Percentiles rank a stretch among this genome's conserved stretches.
Conservation (phyloP, 306 rosid species). For the Vigna unguiculata region DNA sequence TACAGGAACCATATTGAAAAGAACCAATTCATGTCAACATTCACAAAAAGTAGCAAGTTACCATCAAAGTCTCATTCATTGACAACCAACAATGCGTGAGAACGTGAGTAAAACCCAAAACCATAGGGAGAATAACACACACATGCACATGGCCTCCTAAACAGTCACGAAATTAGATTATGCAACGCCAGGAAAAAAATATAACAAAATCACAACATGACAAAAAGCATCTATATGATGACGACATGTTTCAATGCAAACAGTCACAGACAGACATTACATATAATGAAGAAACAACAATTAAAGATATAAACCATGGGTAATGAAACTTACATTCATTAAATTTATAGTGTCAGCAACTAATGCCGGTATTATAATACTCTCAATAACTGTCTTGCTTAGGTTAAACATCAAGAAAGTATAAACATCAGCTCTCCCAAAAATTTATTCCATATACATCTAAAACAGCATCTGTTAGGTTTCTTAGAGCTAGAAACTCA, state of each 20-base stretch:
- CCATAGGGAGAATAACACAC: background rate
- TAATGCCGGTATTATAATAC: background rate
- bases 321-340: background rate
- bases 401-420: constrained; percentile 14
- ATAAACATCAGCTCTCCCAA: constrained; percentile 13
- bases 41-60: background rate
- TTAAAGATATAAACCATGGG: background rate
- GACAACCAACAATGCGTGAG: constrained; percentile 11
- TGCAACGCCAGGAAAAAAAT: background rate
- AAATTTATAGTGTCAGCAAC: background rate
- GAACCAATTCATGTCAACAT: constrained; percentile 36
- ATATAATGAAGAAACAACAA: background rate
- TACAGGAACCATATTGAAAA: constrained; percentile 45
- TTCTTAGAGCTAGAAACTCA: too few relatives aligned
- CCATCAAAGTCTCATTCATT: constrained; percentile 14
- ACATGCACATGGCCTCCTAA: background rate
- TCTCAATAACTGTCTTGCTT: background rate
- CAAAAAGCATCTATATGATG: background rate
- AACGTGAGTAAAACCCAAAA: constrained; percentile 17
- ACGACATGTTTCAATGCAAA: constrained; percentile 7
- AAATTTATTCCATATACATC: constrained; percentile 3
- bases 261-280: constrained; percentile 12
- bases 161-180: background rate
- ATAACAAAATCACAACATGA: background rate
- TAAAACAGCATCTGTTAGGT: background rate